These are phyloP conservation scores for Dictyostelium capitatum DNA, from an alignment of 78 protist species.

Conservation along the genomic window DNA sequence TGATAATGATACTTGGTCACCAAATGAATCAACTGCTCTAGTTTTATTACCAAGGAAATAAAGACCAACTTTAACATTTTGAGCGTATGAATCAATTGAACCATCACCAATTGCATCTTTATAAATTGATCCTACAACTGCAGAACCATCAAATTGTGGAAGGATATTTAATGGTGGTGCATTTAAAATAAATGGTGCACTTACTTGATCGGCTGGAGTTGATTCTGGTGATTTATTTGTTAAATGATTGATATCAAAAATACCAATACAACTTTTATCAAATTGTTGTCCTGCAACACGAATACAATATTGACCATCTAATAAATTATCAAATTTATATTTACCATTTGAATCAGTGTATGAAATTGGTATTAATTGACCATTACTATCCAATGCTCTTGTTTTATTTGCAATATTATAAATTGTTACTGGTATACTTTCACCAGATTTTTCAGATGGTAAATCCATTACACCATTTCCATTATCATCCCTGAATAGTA, in stretches of 20 bases:
- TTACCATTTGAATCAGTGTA: background rate
- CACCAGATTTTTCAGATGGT: too few species aligned
- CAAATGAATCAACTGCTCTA: slow-evolving; percentile 1
- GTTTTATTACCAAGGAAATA: background rate
- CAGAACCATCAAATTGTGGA: background rate
- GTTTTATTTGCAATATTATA: too few species aligned
- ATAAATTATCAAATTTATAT: background rate
- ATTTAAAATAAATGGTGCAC: too few species aligned
- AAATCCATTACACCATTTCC: background rate
- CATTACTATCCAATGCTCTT: background rate
- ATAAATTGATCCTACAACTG: background rate
- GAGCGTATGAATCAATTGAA: background rate
- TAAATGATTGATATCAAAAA: too few species aligned
- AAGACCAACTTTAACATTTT: background rate
- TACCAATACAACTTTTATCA: too few species aligned
- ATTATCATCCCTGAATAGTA: background rate
- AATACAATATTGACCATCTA: slow-evolving; percentile 23
- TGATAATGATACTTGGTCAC: background rate
- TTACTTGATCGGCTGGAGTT: too few species aligned
- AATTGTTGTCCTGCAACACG: too few species aligned
- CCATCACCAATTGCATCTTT: background rate
- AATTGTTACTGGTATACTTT: too few species aligned
- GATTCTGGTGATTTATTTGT: too few species aligned
- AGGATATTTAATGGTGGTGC: too few species aligned
- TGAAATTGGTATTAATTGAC: background rate